Base-by-base conservation (phyloP, 164 flowering plant genomes). In the Vitis vinifera region DNA sequence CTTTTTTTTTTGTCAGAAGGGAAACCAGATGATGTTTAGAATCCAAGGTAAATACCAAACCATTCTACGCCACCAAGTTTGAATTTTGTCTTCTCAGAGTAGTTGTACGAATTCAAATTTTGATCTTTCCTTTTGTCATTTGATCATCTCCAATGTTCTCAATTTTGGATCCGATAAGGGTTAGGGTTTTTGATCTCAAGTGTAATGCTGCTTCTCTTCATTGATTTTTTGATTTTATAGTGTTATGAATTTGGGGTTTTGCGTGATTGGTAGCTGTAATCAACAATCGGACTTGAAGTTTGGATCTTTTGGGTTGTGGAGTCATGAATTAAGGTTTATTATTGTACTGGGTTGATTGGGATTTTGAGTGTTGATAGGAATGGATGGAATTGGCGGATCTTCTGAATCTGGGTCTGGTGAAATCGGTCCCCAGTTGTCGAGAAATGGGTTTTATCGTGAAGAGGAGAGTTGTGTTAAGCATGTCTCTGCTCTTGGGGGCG, bases 371-470 rank as follows among this genome's bases (percentile, higher is more conserved):
- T 59, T 69, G 51, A 55, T 27, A 10, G 10, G 50, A 29, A 85
- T 85, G 86, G 86, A 69, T 75, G 76, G 73, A 58, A 57, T 62
- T 71, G 86, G 81, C 71, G 77, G 75, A 69, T 73, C 77, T 61
- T 77, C 82, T 70, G 85, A 77, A 59, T 77, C 85, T 58, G 82
- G 71, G 60, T 59, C 71, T 70, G 70, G 66, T 61, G 79, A 73
- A 16, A 23, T 70, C n/a, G 68, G 72, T 68, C 44, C 68, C 23
- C 63, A 65, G n/a, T 71, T 78, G 16, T 59, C 17, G 31, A 69
- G 51, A 60, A 71, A 16, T 51, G 81, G 78, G 55, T 60, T 67
- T 63, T 78, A 47, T 50, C 65, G 58, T 0, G 86, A 82, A 51
- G 91, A 84, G 60, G 84, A 77, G 56, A 59, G 74, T 53, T 76